Evolutionary conservation across 495 filamentous ascomycete genomes (phyloP), one percentile per base, ranked within the genome.

Genomic region (Xeromyces bisporus): DNA sequence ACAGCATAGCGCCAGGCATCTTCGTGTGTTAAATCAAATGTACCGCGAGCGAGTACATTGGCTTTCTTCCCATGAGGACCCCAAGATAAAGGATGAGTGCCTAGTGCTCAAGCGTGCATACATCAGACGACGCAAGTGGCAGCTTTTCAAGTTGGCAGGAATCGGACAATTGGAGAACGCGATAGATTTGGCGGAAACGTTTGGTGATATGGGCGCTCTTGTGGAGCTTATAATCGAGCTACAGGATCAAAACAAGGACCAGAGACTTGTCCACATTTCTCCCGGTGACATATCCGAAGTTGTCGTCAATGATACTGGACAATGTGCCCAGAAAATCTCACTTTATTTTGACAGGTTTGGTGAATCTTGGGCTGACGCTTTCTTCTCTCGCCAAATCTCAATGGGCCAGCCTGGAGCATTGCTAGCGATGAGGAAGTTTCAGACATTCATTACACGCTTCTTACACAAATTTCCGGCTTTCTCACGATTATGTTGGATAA

Each of bases 401-500:
- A 66, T 65, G 37, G 69, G 69, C 21, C 63, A 71, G 2, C 60
- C 82, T 7, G 66, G 71, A 16, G 60, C 64, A 0, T 63, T 94
- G 17, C 66, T 97, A 35, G 66, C 53, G 61, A 18, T 30, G 28
- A 35, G 66, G 11, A 67, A 73, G 17, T 64, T 66, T 38, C 65
- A 66, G 40, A 43, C 53, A 15, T 70, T 66, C 39, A 55, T 76
- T 13, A 84, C 79, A 0, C 54, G 55, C 18, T 87, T 75, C 41
- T 58, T 87, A 25, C 64, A 74, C 12, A 61, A 53, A 10, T 65
- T 70, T 42, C 64, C 64, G 2, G 55, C 67, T 37, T 67, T 73
- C 12, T 67, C 70, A 32, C 78, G 78, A 42, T 50, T 87, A 14
- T 59, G 69, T 13, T 91, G 82, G 82, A 82, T 91, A 51, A 80